Percentiles rank a stretch among this genome's conserved stretches.
These are phyloP conservation scores for Antitrichia curtipendula DNA, from an alignment of 225 moss, liverwort and hornwort genomes.

Conservation along the genomic window DNA sequence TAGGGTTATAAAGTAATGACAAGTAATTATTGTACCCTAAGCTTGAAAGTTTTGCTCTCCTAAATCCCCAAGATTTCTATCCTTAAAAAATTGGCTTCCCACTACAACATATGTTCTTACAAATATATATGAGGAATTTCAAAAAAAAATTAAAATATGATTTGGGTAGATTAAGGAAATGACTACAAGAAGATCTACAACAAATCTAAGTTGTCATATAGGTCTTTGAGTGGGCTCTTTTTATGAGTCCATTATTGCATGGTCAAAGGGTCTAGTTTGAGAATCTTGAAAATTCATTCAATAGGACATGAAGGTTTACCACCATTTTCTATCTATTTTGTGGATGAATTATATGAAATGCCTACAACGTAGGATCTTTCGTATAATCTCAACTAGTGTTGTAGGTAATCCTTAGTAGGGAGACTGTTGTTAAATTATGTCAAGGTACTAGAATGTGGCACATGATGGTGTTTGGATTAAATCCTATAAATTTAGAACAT, in stretches of 20 bases:
- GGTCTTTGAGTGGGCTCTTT: not conserved
- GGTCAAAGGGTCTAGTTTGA: not conserved
- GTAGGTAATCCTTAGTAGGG: not conserved
- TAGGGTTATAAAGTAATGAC: not conserved
- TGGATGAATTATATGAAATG: not conserved
- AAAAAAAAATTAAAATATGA: not conserved
- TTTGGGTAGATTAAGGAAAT: not conserved
- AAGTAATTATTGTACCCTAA: accelerated
- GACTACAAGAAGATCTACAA: not conserved
- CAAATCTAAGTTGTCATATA: not conserved
- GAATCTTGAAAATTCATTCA: not conserved
- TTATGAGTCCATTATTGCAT: not conserved
- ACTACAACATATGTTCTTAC: not conserved
- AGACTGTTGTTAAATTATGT: not conserved
- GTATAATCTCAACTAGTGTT: not conserved
- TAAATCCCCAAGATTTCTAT: not conserved
- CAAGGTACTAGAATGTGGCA: not conserved
- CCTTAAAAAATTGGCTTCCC: not conserved
- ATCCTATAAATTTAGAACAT: not conserved
- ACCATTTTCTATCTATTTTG: not conserved
- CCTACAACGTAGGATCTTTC: accelerated
- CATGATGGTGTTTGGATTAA: not conserved
- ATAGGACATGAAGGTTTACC: not conserved
- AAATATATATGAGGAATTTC: not conserved
- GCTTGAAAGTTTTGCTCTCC: not conserved